These are phyloP conservation scores for Neurospora terricola DNA, from an alignment of 495 filamentous ascomycete species.

Conservation along the genomic window DNA sequence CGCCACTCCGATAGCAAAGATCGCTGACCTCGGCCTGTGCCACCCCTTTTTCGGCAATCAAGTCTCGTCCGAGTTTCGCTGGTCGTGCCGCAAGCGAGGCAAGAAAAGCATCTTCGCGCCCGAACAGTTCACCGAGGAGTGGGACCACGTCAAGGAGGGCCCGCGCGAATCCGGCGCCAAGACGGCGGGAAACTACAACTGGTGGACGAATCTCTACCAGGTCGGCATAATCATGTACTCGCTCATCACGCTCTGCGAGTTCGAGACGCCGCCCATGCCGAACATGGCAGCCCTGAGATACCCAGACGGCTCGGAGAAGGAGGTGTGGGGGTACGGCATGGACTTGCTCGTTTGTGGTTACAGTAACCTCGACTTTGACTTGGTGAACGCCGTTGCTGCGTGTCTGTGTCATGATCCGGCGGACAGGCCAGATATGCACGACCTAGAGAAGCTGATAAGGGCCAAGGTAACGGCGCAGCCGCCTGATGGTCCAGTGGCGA, in stretches of 20 bases:
- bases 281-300: not conserved
- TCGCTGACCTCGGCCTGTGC: constrained; percentile 5
- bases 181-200: constrained; percentile 7
- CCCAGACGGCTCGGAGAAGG: not conserved
- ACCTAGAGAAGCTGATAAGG: not conserved
- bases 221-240: constrained; percentile 4
- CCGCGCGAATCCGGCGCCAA: not conserved
- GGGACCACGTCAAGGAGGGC: constrained; percentile 4
- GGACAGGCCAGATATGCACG: not conserved
- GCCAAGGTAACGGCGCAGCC: not conserved
- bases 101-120: not conserved
- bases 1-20: not conserved
- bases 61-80: too few species aligned
- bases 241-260: constrained; percentile 1
- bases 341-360: not conserved
- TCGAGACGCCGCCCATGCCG: not conserved
- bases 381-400: not conserved
- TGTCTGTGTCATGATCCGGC: not conserved
- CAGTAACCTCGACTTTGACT: constrained; percentile 1
- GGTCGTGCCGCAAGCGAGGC: not conserved
- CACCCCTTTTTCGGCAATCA: not conserved
- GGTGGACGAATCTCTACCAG: constrained; percentile 8
- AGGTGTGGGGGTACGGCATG: constrained; percentile 1
- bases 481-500: not conserved
- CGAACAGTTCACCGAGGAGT: constrained; percentile 10